These are phyloP conservation scores for Debaryomyces castellii DNA, from an alignment of 805 yeast genomes.

Conservation along the genomic window DNA sequence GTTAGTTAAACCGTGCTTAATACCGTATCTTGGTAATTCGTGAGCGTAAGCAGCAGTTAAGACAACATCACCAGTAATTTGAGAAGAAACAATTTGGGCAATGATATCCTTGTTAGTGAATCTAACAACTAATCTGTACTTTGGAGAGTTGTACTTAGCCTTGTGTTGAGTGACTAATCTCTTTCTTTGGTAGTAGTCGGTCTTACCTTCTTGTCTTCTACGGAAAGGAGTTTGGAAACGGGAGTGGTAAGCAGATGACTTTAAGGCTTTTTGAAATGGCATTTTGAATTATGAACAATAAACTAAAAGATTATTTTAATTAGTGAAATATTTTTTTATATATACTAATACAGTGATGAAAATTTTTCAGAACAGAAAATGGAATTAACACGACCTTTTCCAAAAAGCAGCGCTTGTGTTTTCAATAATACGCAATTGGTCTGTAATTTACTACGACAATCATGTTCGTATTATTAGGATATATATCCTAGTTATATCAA, in stretches of 20 bases:
- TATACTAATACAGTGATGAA: background rate
- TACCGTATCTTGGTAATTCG: conserved; percentile 97
- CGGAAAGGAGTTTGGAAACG: conserved; percentile 99
- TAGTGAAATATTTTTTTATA: background rate
- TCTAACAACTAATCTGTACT: conserved; percentile 99
- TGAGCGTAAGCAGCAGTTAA: conserved; percentile 98
- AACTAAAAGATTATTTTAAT: background rate
- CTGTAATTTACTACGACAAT: background rate
- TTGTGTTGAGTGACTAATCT: conserved; percentile 99
- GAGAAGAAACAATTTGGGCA: conserved; percentile 95
- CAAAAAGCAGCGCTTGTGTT: background rate
- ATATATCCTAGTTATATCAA: too few relatives aligned
- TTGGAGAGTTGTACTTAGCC: conserved; percentile 99
- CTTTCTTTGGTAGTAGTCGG: conserved; percentile 99
- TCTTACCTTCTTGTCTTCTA: conserved; percentile 99
- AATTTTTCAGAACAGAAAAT: background rate
- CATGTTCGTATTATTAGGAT: too few relatives aligned
- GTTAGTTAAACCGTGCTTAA: conserved; percentile 98
- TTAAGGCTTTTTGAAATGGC: conserved; percentile 72
- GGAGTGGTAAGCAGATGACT: conserved; percentile 94
- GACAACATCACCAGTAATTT: conserved; percentile 95
- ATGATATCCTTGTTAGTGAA: conserved; percentile 99
- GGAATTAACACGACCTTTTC: background rate
- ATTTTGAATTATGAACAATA: conserved; percentile 41
- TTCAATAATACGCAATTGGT: background rate